phyloP scores from a whole-genome alignment of 2,329 filamentous ascomycete species.

The Aureobasidium sp. region DNA sequence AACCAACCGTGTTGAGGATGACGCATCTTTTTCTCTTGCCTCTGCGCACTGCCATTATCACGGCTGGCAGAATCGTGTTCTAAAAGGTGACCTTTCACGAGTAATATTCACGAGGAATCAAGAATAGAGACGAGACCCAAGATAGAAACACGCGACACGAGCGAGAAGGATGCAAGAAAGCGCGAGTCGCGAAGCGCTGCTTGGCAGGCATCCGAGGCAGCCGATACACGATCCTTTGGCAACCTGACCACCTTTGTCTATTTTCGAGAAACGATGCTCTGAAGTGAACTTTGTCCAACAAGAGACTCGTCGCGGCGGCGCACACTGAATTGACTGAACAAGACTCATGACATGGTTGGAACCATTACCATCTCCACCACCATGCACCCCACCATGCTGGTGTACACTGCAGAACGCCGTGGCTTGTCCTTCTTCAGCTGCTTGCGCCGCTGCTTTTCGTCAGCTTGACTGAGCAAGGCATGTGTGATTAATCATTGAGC shows the following conservation, averaged over 20 bases:
- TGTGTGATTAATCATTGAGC: neutral
- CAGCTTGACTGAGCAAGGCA: neutral
- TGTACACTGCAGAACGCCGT: neutral
- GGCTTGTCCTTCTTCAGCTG: neutral
- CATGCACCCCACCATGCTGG: neutral
- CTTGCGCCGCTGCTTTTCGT: neutral
- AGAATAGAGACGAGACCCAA: neutral
- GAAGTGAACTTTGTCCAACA: no score
- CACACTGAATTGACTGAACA: neutral
- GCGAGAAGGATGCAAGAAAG: neutral
- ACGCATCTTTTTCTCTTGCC: neutral
- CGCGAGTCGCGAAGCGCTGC: neutral
- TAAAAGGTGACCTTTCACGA: neutral
- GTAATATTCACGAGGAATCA: neutral
- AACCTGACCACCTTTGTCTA: neutral
- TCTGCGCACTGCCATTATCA: neutral
- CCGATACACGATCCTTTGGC: neutral
- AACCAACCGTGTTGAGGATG: neutral
- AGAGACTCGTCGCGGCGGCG: neutral
- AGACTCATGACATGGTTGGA: neutral
- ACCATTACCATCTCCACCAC: neutral
- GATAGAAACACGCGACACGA: slow-evolving; percentile 5
- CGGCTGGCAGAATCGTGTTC: neutral
- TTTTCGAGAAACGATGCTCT: neutral
- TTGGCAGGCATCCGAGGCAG: neutral